Percentiles rank a stretch among this genome's conserved stretches.
phyloP scores from a whole-genome alignment of 23 red algal genomes.

The Agarophyton chilense region DNA sequence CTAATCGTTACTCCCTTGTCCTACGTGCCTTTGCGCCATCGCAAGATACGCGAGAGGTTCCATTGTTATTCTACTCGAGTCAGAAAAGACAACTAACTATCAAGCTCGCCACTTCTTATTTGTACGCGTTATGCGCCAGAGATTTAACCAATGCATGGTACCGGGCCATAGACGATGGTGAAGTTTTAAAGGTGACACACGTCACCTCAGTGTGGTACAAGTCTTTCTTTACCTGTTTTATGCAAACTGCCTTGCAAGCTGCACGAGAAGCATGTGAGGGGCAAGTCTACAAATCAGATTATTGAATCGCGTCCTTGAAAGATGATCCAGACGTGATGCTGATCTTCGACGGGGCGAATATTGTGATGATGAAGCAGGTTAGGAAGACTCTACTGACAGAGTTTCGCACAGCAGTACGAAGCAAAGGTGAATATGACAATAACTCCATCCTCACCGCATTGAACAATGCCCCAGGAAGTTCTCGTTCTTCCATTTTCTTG shows the following conservation, averaged over 20 bases:
- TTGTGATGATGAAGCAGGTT: slow-evolving; percentile 90
- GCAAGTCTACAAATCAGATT: slow-evolving; percentile 81
- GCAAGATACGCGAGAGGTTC: slow-evolving; percentile 55
- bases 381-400: slow-evolving; percentile 71
- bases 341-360: slow-evolving; percentile 95
- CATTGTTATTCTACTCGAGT: slow-evolving; percentile 74
- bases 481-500: neutral
- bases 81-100: slow-evolving; percentile 78
- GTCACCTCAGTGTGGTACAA: slow-evolving; percentile 83
- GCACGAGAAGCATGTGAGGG: slow-evolving; percentile 95
- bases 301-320: slow-evolving; percentile 83
- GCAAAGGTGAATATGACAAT: neutral
- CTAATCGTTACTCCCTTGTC: slow-evolving; percentile 75
- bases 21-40: slow-evolving; percentile 83
- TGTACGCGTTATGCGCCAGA: slow-evolving; percentile 52
- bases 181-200: slow-evolving; percentile 79
- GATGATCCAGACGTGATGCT: slow-evolving; percentile 80
- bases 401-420: neutral
- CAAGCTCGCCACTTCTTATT: slow-evolving; percentile 68
- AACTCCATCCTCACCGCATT: neutral
- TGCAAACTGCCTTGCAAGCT: slow-evolving; percentile 84
- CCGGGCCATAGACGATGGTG: neutral
- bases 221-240: slow-evolving; percentile 89
- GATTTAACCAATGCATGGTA: slow-evolving; percentile 41
- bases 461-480: neutral